Conservation (phyloP, 352 stramenopile genomes). For the Phytophthora megakarya region DNA sequence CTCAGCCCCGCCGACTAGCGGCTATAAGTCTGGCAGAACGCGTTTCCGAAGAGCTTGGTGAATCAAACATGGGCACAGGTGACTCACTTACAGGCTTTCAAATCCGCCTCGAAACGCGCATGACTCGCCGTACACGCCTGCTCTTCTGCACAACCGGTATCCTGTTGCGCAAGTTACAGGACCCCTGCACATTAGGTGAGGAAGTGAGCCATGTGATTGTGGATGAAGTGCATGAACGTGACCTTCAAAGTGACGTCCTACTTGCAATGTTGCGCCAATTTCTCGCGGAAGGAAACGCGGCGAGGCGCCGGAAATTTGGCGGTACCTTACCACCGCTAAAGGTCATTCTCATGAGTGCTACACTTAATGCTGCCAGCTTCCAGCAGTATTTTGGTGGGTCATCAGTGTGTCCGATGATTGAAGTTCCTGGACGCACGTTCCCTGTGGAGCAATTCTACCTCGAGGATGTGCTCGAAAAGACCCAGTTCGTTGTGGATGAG, state of each 20-base stretch:
- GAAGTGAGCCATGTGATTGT: slow-evolving; percentile 97
- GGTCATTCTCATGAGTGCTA: slow-evolving; percentile 97
- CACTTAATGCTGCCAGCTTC: slow-evolving; percentile 95
- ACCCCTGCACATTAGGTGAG: slow-evolving; percentile 69
- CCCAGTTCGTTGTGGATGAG: slow-evolving; percentile 86
- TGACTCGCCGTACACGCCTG: slow-evolving; percentile 84
- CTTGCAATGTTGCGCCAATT: slow-evolving; percentile 91
- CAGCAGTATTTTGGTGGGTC: slow-evolving; percentile 94
- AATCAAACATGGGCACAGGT: slow-evolving; percentile 59
- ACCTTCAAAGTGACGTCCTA: slow-evolving; percentile 92
- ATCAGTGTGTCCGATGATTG: slow-evolving; percentile 79
- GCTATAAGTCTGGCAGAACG: slow-evolving; percentile 95
- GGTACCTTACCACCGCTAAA: slow-evolving; percentile 77
- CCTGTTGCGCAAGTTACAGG: slow-evolving; percentile 91
- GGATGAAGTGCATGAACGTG: slow-evolving; percentile 98
- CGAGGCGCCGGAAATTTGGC: slow-evolving; percentile 36
- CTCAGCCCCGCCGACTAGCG: slow-evolving; percentile 95
- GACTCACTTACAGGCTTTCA: slow-evolving; percentile 90
- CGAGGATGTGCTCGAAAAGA: slow-evolving; percentile 93
- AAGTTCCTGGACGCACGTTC: slow-evolving; percentile 94
- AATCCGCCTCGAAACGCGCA: slow-evolving; percentile 93
- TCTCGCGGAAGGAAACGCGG: slow-evolving; percentile 56
- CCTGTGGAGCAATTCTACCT: slow-evolving; percentile 97
- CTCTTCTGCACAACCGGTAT: slow-evolving; percentile 97
- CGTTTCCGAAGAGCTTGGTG: slow-evolving; percentile 93